Percentiles rank a stretch among this genome's conserved stretches.
phyloP scores from a whole-genome alignment of 2,329 filamentous ascomycete genomes.

The Penicillium sp. region DNA sequence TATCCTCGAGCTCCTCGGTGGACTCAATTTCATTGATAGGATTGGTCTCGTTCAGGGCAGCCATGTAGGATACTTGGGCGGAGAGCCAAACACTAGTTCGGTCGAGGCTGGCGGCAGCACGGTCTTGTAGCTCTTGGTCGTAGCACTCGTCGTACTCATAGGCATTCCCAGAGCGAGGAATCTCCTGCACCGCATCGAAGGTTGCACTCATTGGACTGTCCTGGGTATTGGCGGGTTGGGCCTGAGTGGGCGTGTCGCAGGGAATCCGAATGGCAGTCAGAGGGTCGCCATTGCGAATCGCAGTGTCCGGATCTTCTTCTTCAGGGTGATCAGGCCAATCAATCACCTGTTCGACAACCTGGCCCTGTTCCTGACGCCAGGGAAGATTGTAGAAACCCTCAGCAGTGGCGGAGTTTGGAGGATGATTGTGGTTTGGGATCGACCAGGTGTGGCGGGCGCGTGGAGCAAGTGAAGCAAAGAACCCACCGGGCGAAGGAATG shows the following conservation, averaged over 20 bases:
- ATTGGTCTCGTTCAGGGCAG: conserved; percentile 64
- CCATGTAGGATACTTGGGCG: conserved; percentile 78
- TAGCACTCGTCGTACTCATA: conserved; percentile 76
- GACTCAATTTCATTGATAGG: conserved; percentile 52
- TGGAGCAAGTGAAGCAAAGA: conserved; percentile 83
- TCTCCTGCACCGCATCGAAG: conserved; percentile 49
- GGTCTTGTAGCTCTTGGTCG: conserved; percentile 71
- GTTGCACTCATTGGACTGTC: conserved; percentile 34
- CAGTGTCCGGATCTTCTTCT: conserved; percentile 39
- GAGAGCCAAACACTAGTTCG: conserved; percentile 85
- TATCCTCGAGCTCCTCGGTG: conserved; percentile 19
- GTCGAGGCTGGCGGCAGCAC: conserved; percentile 74
- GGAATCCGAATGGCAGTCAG: conserved; percentile 54
- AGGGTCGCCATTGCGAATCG: conserved; percentile 35
- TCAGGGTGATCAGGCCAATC: conserved; percentile 55
- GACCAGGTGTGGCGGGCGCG: conserved; percentile 83
- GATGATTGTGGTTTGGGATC: conserved; percentile 58
- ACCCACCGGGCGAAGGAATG: conserved; percentile 88
- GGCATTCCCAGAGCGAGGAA: conserved; percentile 62
- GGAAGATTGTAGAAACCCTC: conserved; percentile 88
- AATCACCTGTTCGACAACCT: conserved; percentile 69
- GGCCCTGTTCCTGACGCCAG: conserved; percentile 62
- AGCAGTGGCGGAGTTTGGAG: conserved; percentile 86
- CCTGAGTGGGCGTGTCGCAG: conserved; percentile 38
- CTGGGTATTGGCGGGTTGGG: conserved; percentile 21